Evolutionary conservation across 2,329 filamentous ascomycete species (phyloP), one percentile per base, ranked within the genome.

Genomic region (Bisporella sp.): DNA sequence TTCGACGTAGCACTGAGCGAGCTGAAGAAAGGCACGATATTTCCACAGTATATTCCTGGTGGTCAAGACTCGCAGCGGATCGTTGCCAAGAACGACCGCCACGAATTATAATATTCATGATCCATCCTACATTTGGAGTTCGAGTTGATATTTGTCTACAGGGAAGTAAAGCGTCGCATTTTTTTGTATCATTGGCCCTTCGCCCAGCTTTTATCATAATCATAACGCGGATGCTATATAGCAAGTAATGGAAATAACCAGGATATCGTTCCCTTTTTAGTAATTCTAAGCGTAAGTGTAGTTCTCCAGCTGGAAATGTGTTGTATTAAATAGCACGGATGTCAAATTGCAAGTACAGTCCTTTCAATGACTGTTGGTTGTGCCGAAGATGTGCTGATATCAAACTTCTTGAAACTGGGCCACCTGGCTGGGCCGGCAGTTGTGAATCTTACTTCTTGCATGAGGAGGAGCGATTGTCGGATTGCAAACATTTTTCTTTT

Each of bases 311-410:
- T 21, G 21, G 21, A 21, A 21, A 21, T 21, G 21, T 3, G 21
- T 21, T 21, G 21, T 21, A 21, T 21, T 43, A 35, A 4, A 33
- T 59, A 92, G 91, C 91, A 95, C 88, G 86, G 88, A 96, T 96
- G 90, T 96, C 90, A 96, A 96, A 96, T 96, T 96, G 83, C 91
- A 93, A 92, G 86, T 76, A 37, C 81, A 81, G 84, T 83, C 84
- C 70, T 69, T 68, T 69, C 71, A 72, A 84, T 96, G 88, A 85
- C 88, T 90, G 82, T 77, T 79, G 51, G 82, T 91, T 93, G 91
- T 89, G 91, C 90, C 90, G 88, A 91, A 95, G 89, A 95, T 89
- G 89, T 96, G 90, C 90, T 93, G 81, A 95, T 77, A 93, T 78
- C 66, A 69, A 83, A 69, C 60, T 47, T 58, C 51, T 57, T 43